phyloP scores from a whole-genome alignment of 2,329 filamentous ascomycete genomes.

The Neonectria sp. region DNA sequence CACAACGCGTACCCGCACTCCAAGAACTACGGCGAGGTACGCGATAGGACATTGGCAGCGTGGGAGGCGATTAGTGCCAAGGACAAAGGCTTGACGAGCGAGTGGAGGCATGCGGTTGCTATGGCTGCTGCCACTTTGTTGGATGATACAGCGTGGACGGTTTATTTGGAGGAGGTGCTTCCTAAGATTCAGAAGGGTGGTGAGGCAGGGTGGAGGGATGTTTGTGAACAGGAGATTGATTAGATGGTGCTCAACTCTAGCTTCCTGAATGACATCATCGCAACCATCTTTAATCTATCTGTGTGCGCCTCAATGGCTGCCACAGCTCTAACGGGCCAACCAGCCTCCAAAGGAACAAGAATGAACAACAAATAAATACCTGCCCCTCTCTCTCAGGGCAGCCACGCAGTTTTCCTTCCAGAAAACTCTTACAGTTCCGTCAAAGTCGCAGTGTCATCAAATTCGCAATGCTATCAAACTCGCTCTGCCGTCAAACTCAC shows the following conservation, averaged over 20 bases:
- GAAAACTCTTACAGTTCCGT: not conserved
- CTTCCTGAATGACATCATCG: no score
- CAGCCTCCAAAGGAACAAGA: not conserved
- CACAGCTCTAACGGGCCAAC: not conserved
- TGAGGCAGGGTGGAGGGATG: not conserved
- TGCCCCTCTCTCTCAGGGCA: not conserved
- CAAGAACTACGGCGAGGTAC: not conserved
- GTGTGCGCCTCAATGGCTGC: not conserved
- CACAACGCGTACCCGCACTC: not conserved
- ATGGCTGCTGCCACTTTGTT: not conserved
- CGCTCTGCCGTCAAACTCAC: not conserved
- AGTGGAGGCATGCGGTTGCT: not conserved
- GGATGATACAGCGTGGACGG: not conserved
- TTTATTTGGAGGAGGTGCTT: not conserved
- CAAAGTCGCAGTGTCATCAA: no score
- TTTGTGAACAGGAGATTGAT: not conserved
- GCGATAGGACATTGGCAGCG: not conserved
- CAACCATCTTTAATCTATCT: no score
- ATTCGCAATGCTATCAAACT: no score
- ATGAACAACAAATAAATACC: not conserved
- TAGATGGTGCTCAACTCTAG: no score
- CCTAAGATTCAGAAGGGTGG: not conserved
- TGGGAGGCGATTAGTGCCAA: no score
- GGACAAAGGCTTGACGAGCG: not conserved
- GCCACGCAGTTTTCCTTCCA: not conserved